Conservation (phyloP, 495 filamentous ascomycete genomes). For the Darksidea phi region DNA sequence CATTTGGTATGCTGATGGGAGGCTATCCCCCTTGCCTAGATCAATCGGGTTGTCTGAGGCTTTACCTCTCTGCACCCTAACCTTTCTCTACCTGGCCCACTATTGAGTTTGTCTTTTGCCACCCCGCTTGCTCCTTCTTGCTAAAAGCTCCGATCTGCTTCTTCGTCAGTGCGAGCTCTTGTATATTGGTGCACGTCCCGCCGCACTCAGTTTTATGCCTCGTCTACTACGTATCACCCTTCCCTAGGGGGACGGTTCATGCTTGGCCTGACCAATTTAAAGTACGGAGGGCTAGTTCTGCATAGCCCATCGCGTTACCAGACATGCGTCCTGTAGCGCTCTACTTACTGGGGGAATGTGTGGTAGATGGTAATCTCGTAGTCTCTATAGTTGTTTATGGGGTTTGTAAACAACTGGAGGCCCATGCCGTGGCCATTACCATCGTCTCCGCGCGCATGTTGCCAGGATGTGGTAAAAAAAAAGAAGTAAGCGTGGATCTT, state of each 20-base stretch:
- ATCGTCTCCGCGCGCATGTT: constrained; percentile 41
- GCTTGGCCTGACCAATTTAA: constrained; percentile 42
- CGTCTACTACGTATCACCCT: constrained; percentile 41
- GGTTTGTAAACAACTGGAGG: constrained; percentile 40
- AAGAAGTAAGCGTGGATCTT: no score
- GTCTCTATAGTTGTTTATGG: constrained; percentile 40
- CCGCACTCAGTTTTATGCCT: constrained; percentile 41
- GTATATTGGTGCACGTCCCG: constrained; percentile 40
- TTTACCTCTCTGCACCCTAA: constrained; percentile 5
- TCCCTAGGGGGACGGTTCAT: constrained; percentile 43
- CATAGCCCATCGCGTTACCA: constrained; percentile 44
- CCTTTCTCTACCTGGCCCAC: constrained; percentile 32
- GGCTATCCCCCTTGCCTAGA: constrained; percentile 1
- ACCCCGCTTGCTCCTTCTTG: constrained; percentile 38
- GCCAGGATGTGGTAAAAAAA: constrained; percentile 43
- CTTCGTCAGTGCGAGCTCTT: constrained; percentile 40
- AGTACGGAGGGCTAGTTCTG: constrained; percentile 36
- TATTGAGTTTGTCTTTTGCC: constrained; percentile 44
- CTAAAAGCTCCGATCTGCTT: constrained; percentile 36
- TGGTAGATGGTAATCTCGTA: constrained; percentile 42
- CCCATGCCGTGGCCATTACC: constrained; percentile 42
- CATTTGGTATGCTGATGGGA: background rate
- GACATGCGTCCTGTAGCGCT: constrained; percentile 42
- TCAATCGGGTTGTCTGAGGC: constrained; percentile 2
- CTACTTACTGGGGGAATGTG: constrained; percentile 44